Evolutionary conservation across 2,329 filamentous ascomycete genomes (phyloP).

Genomic region (Neonectria sp.): DNA sequence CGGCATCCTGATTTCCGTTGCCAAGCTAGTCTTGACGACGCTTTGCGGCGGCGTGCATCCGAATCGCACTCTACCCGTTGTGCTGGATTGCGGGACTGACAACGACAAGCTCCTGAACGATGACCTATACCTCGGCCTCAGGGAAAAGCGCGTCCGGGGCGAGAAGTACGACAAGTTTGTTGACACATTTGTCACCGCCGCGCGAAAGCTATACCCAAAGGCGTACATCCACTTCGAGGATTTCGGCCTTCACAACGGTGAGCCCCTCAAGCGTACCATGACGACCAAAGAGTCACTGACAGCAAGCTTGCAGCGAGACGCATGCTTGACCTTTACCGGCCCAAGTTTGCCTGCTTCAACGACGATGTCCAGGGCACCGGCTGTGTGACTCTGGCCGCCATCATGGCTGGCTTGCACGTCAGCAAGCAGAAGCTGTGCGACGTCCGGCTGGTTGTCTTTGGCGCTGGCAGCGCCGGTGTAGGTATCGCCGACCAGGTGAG

Average conservation of each 20-base stretch:
- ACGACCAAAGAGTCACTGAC: neutral
- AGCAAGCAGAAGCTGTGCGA: constrained; percentile 77
- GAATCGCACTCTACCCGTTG: constrained; percentile 82
- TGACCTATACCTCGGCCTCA: constrained; percentile 84
- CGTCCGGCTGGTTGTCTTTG: constrained; percentile 81
- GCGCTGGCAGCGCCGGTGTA: constrained; percentile 84
- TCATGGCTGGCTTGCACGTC: constrained; percentile 82
- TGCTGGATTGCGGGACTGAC: constrained; percentile 89
- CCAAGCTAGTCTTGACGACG: constrained; percentile 87
- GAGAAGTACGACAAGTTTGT: constrained; percentile 84
- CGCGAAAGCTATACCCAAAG: constrained; percentile 79
- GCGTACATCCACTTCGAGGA: constrained; percentile 94
- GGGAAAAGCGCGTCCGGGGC: constrained; percentile 76
- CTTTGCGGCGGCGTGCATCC: constrained; percentile 91
- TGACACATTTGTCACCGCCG: constrained; percentile 79
- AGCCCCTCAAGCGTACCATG: constrained; percentile 20
- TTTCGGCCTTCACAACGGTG: constrained; percentile 82
- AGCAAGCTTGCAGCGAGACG: constrained; percentile 69
- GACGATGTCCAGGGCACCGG: constrained; percentile 93
- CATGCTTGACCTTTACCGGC: constrained; percentile 82
- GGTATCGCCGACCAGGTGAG: constrained; percentile 90
- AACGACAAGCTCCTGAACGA: constrained; percentile 83
- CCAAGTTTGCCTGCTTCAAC: constrained; percentile 87
- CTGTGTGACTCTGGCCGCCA: constrained; percentile 87
- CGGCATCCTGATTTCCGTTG: constrained; percentile 86